phyloP scores from a whole-genome alignment of 2,329 filamentous ascomycete genomes.

The Acephala macrosclerotiorum region DNA sequence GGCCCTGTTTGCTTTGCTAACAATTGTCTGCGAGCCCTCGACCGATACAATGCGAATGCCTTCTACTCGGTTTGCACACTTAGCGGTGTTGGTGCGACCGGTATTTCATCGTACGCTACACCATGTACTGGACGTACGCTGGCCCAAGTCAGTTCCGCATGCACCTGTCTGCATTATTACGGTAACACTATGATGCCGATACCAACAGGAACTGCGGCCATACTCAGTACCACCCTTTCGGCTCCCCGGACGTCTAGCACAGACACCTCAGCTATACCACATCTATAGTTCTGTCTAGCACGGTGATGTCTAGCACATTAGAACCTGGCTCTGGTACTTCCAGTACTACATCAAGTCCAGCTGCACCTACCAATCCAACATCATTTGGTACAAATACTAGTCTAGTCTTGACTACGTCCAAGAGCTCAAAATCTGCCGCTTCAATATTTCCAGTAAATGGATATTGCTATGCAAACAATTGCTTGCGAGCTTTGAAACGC shows the following conservation, averaged over 20 bases:
- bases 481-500: conserved; percentile 17
- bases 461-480: conserved; percentile 17
- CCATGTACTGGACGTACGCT: conserved; percentile 11
- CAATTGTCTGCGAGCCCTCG: conserved; percentile 29
- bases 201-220: neutral
- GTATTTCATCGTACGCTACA: conserved; percentile 13
- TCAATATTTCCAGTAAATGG: neutral
- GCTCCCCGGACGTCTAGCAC: neutral
- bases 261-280: neutral
- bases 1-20: conserved; percentile 20
- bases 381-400: neutral
- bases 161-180: conserved; percentile 20
- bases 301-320: no score
- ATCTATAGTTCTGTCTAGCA: neutral
- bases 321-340: neutral
- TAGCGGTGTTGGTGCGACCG: neutral
- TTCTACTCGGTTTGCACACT: conserved; percentile 18
- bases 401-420: neutral
- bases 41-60: conserved; percentile 9
- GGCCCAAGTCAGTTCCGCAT: conserved; percentile 18
- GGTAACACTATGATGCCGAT: neutral
- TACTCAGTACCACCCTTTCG: neutral
- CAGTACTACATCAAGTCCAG: neutral
- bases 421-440: neutral
- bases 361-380: no score